phyloP scores from a whole-genome alignment of 2,329 filamentous ascomycete genomes.

The Claviceps sp. region DNA sequence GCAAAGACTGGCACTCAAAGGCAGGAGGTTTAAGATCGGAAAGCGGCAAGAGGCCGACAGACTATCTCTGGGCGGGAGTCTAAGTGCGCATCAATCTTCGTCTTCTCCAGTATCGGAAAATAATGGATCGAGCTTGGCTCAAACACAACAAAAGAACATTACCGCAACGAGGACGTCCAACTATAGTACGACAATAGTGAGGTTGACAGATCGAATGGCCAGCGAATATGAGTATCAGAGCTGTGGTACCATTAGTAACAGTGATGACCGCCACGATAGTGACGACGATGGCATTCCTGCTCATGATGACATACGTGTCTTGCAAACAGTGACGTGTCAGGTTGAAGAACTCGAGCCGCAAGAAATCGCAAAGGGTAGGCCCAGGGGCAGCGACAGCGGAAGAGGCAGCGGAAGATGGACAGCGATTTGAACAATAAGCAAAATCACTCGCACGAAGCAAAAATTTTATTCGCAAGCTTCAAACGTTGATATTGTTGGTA shows the following conservation, averaged over 20 bases:
- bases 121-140: neutral
- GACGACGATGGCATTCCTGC: conserved; percentile 11
- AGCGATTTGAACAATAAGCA: too few species aligned
- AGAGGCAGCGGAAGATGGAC: conserved; percentile 9
- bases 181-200: conserved; percentile 6
- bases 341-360: neutral
- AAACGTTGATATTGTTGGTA: too few species aligned
- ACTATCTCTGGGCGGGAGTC: neutral
- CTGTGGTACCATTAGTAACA: neutral
- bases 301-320: neutral
- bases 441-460: too few species aligned
- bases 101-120: neutral
- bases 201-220: conserved; percentile 6
- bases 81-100: neutral
- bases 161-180: neutral
- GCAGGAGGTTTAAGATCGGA: conserved; percentile 40
- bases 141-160: neutral
- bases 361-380: neutral
- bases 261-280: conserved; percentile 9
- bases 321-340: neutral
- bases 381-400: conserved; percentile 7
- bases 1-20: conserved; percentile 40
- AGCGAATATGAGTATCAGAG: conserved; percentile 3
- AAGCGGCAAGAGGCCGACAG: conserved; percentile 16
- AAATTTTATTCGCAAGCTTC: too few species aligned